These are phyloP conservation scores for Calocybe indica DNA, from an alignment of 768 basidiomycete species.

Conservation along the genomic window DNA sequence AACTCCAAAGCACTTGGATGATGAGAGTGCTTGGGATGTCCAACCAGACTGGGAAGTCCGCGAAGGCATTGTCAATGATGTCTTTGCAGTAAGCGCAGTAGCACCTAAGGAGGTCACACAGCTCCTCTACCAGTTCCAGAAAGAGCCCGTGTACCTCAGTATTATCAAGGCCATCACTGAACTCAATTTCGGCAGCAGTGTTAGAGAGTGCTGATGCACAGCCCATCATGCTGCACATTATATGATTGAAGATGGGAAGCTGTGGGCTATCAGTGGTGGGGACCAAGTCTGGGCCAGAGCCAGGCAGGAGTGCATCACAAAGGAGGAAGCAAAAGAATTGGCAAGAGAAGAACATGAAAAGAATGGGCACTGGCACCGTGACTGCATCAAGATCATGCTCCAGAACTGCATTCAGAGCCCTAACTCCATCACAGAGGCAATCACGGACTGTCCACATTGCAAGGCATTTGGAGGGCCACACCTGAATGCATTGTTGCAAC, in stretches of 20 bases:
- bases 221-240: slow-evolving; percentile 18
- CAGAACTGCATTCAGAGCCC: slow-evolving; percentile 22
- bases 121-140: slow-evolving; percentile 3
- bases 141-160: slow-evolving; percentile 11
- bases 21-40: slow-evolving; percentile 26
- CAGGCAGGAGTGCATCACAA: slow-evolving; percentile 20
- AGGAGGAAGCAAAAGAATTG: slow-evolving; percentile 15
- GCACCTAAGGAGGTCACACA: background rate
- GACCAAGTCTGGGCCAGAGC: slow-evolving; percentile 9
- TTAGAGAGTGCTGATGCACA: slow-evolving; percentile 11
- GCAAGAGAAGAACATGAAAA: slow-evolving; percentile 15
- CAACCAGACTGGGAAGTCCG: slow-evolving; percentile 17
- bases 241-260: slow-evolving; percentile 17
- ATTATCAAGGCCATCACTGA: slow-evolving; percentile 16
- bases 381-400: slow-evolving; percentile 23
- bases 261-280: slow-evolving; percentile 19
- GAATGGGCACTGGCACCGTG: slow-evolving; percentile 27
- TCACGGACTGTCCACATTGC: slow-evolving; percentile 19
- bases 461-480: slow-evolving; percentile 25
- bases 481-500: slow-evolving; percentile 27
- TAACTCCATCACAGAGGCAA: slow-evolving; percentile 14
- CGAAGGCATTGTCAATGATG: slow-evolving; percentile 12
- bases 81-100: background rate
- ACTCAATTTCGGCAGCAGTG: slow-evolving; percentile 9
- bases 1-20: slow-evolving; percentile 5